Percentiles rank a stretch among this genome's conserved stretches.
These are phyloP conservation scores for Ophiostoma novo-ulmi DNA, from an alignment of 2,329 filamentous ascomycete genomes.

Conservation along the genomic window DNA sequence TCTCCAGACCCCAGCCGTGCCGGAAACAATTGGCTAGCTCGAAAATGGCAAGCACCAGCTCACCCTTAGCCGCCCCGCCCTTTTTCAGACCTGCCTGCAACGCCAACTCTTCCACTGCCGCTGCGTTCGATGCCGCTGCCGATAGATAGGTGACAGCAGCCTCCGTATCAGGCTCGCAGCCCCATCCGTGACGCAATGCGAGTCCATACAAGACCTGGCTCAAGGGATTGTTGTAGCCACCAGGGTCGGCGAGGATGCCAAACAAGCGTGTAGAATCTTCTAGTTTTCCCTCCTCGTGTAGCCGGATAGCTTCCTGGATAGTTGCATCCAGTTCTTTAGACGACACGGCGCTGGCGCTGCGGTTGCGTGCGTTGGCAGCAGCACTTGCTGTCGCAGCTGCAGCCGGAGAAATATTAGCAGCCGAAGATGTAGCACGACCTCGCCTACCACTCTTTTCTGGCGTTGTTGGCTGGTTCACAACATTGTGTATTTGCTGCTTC, in stretches of 20 bases:
- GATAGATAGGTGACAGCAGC: slow-evolving; percentile 79
- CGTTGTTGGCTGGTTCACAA: slow-evolving; percentile 41
- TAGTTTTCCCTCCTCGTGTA: slow-evolving; percentile 82
- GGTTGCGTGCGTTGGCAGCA: slow-evolving; percentile 27
- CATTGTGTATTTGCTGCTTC: slow-evolving; percentile 32
- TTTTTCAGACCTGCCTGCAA: slow-evolving; percentile 84
- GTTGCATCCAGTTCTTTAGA: slow-evolving; percentile 57
- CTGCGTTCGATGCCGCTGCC: slow-evolving; percentile 83
- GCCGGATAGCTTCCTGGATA: slow-evolving; percentile 90
- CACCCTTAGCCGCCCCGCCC: slow-evolving; percentile 90
- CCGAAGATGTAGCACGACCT: background rate
- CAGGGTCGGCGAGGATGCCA: slow-evolving; percentile 72
- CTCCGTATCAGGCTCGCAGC: slow-evolving; percentile 66
- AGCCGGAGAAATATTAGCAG: slow-evolving; percentile 25
- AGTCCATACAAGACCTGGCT: slow-evolving; percentile 95
- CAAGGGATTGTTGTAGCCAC: slow-evolving; percentile 82
- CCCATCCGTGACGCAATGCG: slow-evolving; percentile 91
- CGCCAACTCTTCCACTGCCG: slow-evolving; percentile 77
- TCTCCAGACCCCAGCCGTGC: slow-evolving; percentile 85
- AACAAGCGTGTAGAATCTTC: slow-evolving; percentile 80
- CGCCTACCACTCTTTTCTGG: slow-evolving; percentile 30
- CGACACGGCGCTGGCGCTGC: slow-evolving; percentile 36
- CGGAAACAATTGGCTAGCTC: slow-evolving; percentile 91
- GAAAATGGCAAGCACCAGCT: slow-evolving; percentile 92
- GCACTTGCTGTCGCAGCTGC: slow-evolving; percentile 24